A percentile compares a stretch with the other conserved stretches of the same genome.
phyloP scores from a whole-genome alignment of 495 filamentous ascomycete species.

The Lasiosphaeriaceae sp. region DNA sequence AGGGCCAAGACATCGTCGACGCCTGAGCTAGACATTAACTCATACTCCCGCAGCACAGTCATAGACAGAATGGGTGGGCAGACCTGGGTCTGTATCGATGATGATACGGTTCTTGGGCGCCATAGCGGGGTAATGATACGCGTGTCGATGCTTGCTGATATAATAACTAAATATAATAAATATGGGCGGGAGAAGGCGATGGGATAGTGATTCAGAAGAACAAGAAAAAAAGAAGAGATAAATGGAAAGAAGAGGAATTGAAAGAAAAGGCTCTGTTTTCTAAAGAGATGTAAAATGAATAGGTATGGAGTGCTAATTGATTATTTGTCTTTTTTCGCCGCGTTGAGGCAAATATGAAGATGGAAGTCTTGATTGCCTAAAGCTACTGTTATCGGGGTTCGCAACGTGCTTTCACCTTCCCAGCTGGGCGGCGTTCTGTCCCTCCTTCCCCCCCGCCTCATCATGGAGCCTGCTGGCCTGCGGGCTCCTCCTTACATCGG shows the following conservation, averaged over 20 bases:
- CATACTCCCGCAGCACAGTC: background rate
- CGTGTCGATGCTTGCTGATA: background rate
- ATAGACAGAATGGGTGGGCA: slow-evolving; percentile 5
- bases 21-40: slow-evolving; percentile 44
- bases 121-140: slow-evolving; percentile 32
- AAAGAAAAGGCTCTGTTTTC: background rate
- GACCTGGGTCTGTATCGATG: slow-evolving; percentile 87
- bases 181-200: background rate
- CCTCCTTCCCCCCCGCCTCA: background rate
- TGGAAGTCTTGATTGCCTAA: too few species aligned
- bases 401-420: background rate
- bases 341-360: too few species aligned
- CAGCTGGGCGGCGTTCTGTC: background rate
- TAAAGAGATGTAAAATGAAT: background rate
- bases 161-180: background rate
- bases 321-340: too few species aligned
- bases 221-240: background rate
- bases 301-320: too few species aligned
- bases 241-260: background rate
- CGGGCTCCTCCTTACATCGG: too few species aligned
- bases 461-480: background rate
- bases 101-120: slow-evolving; percentile 71
- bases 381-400: background rate
- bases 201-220: background rate
- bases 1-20: slow-evolving; percentile 87